Evolutionary conservation across 2,329 filamentous ascomycete species (phyloP), one percentile per base, ranked within the genome.

Genomic region (Geosmithia morbida): DNA sequence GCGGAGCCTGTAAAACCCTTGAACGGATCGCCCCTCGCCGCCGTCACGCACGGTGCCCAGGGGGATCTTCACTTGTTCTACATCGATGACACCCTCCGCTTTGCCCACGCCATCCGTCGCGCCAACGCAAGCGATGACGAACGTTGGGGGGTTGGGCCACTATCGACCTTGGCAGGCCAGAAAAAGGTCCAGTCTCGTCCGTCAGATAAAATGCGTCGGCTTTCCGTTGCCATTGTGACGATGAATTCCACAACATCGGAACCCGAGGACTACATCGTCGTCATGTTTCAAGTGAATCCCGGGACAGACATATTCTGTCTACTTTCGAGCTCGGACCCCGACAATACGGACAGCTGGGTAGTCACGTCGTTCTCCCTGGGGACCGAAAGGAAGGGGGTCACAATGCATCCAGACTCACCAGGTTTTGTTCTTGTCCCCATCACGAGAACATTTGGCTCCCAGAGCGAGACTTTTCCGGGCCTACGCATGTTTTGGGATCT

Each of bases 81-180:
- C 30, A 33, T 48, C 11, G 43, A 48, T 16, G 47, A 48, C 16
- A 20, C 30, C 17, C 16, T 33, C 4, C 47, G 39, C 13, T 19
- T 46, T 2, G 20, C 43, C 19, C 47, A 48, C 33, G n/a, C 45
- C 14, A 43, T 48, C n/a, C 47, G 47, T 2, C 43, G 43, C 17
- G n/a, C 22, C 18, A 18, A 40, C 11, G 37, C 37, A 14, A 18
- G 22, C n/a, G 39, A 22, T 3, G 5, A 22, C 17, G 22, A 18
- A 11, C 13, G 11, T 7, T 46, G 47, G 47, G 33, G 43, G 33
- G 13, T 17, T 2, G 42, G 43, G 18, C 22, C 43, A 17, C 33
- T 42, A 8, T 41, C 37, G 1, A 44, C 22, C 11, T 11, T 11
- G 17, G 43, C 19, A 8, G 47, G 39, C 10, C 18, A 30, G 41